Conservation (phyloP, 2,329 filamentous ascomycete genomes). For the Monosporascus sp. region DNA sequence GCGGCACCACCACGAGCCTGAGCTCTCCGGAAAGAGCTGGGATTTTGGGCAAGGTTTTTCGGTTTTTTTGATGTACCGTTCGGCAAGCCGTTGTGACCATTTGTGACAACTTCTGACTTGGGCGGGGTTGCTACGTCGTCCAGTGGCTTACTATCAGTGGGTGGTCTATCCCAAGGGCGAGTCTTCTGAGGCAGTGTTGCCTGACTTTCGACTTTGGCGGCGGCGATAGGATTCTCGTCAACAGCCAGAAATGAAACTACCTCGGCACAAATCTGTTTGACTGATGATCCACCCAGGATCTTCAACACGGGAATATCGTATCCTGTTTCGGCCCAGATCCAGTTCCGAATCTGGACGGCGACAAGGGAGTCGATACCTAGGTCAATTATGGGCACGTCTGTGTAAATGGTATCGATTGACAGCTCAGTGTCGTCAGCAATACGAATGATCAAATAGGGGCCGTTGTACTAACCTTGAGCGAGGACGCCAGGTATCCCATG, state of each 20-base stretch:
- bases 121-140: too few relatives aligned
- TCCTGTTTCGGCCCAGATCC: slow-evolving; percentile 34
- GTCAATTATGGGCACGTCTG: slow-evolving; percentile 1
- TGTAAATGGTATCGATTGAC: slow-evolving; percentile 1
- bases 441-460: background rate
- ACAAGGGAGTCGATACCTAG: slow-evolving; percentile 5
- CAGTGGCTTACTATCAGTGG: too few relatives aligned
- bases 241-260: background rate
- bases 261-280: background rate
- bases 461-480: background rate
- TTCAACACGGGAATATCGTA: slow-evolving; percentile 35
- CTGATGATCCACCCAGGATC: slow-evolving; percentile 25
- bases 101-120: too few relatives aligned
- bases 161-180: too few relatives aligned
- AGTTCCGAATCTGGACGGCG: slow-evolving; percentile 30
- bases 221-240: background rate
- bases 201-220: background rate
- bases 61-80: too few relatives aligned
- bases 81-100: too few relatives aligned
- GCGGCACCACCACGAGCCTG: background rate
- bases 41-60: background rate
- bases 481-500: background rate
- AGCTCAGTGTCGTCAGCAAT: background rate
- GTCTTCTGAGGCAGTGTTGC: too few relatives aligned
- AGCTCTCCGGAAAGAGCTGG: background rate